Percentiles rank a stretch among this genome's conserved stretches.
These are phyloP conservation scores for Pythium chondricola DNA, from an alignment of 352 stramenopile species.

Conservation along the genomic window DNA sequence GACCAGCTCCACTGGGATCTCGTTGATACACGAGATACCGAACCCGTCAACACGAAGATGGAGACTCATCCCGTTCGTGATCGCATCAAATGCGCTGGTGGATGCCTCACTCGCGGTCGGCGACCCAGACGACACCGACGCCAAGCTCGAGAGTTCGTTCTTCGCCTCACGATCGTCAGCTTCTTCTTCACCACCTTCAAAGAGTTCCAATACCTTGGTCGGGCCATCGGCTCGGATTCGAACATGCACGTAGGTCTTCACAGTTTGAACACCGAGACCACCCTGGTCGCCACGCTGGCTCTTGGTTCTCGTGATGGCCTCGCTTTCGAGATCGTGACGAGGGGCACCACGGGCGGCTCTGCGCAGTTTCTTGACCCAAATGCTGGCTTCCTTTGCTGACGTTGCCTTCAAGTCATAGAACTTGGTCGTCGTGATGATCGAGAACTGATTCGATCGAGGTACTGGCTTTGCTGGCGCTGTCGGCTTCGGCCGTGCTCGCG, in stretches of 20 bases:
- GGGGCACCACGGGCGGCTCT: conserved; percentile 41
- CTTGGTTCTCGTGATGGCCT: conserved; percentile 3
- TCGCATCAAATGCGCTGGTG: conserved; percentile 57
- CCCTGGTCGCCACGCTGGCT: conserved; percentile 31
- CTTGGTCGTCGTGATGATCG: conserved; percentile 81
- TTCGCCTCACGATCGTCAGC: conserved; percentile 80
- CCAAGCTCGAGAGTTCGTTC: conserved; percentile 59
- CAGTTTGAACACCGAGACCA: conserved; percentile 50
- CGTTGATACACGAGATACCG: conserved; percentile 84
- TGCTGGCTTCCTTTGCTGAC: conserved; percentile 54
- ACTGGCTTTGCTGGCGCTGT: conserved; percentile 17
- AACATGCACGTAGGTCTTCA: conserved; percentile 84
- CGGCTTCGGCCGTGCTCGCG: conserved; percentile 20
- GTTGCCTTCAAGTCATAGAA: conserved; percentile 83
- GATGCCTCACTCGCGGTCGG: conserved; percentile 71
- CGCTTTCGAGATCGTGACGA: conserved; percentile 11
- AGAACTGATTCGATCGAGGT: conserved; percentile 72
- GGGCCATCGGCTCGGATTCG: conserved; percentile 82
- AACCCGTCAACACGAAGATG: conserved; percentile 72
- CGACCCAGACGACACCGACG: conserved; percentile 57
- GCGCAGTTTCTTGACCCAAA: conserved; percentile 65
- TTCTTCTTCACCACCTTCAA: conserved; percentile 84
- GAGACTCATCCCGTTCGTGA: conserved; percentile 60
- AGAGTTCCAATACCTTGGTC: conserved; percentile 89
- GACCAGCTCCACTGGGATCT: conserved; percentile 79